Evolutionary conservation across 495 filamentous ascomycete genomes (phyloP).

Genomic region (Penicillium desertorum): DNA sequence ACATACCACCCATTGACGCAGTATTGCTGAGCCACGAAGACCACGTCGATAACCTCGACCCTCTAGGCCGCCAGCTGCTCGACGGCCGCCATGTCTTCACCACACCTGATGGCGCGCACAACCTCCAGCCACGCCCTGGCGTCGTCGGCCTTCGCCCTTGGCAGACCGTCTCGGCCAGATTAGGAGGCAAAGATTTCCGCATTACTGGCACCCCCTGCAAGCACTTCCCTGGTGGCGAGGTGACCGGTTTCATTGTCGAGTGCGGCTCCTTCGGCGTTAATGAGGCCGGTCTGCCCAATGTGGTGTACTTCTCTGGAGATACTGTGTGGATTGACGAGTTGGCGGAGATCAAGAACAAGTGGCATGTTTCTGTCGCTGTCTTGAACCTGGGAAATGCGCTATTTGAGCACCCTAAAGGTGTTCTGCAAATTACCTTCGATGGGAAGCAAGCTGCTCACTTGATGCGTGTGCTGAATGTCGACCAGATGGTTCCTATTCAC

Average conservation of each 20-base stretch:
- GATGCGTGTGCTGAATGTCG: slow-evolving; percentile 41
- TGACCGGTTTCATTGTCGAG: slow-evolving; percentile 49
- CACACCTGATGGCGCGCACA: slow-evolving; percentile 47
- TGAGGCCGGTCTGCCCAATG: slow-evolving; percentile 44
- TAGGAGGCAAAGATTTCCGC: slow-evolving; percentile 27
- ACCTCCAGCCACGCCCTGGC: slow-evolving; percentile 42
- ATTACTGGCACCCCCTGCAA: slow-evolving; percentile 47
- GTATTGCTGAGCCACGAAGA: slow-evolving; percentile 57
- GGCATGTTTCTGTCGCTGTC: slow-evolving; percentile 26
- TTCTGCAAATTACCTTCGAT: slow-evolving; percentile 52
- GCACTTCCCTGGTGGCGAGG: slow-evolving; percentile 49
- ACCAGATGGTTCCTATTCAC: slow-evolving; percentile 52
- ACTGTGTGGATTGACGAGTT: slow-evolving; percentile 54
- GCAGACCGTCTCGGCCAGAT: slow-evolving; percentile 21
- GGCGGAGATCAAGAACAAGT: slow-evolving; percentile 20
- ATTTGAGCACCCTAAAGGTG: slow-evolving; percentile 26
- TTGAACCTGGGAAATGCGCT: slow-evolving; percentile 35
- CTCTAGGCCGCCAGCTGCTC: slow-evolving; percentile 40
- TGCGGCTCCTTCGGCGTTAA: slow-evolving; percentile 41
- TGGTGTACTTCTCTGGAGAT: slow-evolving; percentile 56
- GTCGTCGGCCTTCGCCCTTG: slow-evolving; percentile 41
- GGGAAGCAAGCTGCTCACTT: slow-evolving; percentile 45
- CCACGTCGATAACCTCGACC: slow-evolving; percentile 55
- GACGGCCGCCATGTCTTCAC: slow-evolving; percentile 52
- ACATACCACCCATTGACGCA: slow-evolving; percentile 51